Evolutionary conservation across 352 stramenopile species (phyloP).

Genomic region (Globisporangium rhizosaccharum): DNA sequence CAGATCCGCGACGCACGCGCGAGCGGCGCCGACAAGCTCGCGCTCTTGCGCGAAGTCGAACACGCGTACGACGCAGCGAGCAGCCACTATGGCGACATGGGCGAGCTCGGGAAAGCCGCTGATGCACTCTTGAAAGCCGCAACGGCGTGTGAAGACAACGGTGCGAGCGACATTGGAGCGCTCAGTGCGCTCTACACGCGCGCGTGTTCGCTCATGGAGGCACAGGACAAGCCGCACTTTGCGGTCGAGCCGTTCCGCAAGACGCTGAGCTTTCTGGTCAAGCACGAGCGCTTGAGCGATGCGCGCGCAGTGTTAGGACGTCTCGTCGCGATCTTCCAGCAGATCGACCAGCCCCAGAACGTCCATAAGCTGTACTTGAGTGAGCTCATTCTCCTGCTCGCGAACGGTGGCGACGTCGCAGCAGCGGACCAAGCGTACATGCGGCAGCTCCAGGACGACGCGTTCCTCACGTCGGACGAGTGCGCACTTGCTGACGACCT

Average conservation of each 20-base stretch:
- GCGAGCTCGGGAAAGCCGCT: constrained; percentile 75
- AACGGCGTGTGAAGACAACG: constrained; percentile 36
- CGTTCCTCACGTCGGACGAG: constrained; percentile 68
- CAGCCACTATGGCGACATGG: constrained; percentile 73
- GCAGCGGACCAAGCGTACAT: constrained; percentile 75
- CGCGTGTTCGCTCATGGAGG: constrained; percentile 69
- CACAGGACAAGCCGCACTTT: constrained; percentile 81
- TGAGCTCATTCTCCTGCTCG: constrained; percentile 56
- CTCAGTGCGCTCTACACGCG: constrained; percentile 55
- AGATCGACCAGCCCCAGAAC: constrained; percentile 63
- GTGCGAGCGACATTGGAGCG: constrained; percentile 25
- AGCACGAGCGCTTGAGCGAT: constrained; percentile 42
- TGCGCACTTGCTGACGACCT: constrained; percentile 72
- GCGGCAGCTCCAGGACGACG: constrained; percentile 70
- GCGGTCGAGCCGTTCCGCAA: constrained; percentile 78
- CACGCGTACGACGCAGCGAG: constrained; percentile 60
- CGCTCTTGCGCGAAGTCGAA: constrained; percentile 40
- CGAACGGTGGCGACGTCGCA: constrained; percentile 48
- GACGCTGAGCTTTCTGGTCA: constrained; percentile 67
- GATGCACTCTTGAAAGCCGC: constrained; percentile 71
- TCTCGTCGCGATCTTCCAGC: constrained; percentile 45
- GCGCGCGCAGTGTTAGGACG: constrained; percentile 41
- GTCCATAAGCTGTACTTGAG: constrained; percentile 73
- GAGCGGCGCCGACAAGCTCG: constrained; percentile 15
- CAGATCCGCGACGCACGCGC: constrained; percentile 58